A percentile compares a stretch with the other conserved stretches of the same genome.
These are phyloP conservation scores for Plasmodium gaboni DNA, from an alignment of 169 alveolate genomes.

Conservation along the genomic window DNA sequence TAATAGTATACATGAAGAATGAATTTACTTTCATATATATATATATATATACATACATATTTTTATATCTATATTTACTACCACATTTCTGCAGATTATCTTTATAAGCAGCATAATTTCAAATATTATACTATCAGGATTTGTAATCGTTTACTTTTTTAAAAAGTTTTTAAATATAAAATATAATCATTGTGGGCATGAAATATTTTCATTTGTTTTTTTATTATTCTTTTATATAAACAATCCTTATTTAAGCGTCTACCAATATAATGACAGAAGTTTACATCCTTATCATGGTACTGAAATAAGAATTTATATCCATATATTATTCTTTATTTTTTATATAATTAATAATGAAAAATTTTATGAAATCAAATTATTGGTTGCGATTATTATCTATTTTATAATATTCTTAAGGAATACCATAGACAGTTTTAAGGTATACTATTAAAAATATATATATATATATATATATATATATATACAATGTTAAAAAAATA, in stretches of 20 bases:
- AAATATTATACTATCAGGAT: conserved; percentile 45
- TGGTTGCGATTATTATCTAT: conserved; percentile 38
- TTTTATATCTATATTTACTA: not conserved
- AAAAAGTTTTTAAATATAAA: conserved; percentile 39
- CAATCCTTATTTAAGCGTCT: conserved; percentile 53
- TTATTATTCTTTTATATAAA: conserved; percentile 48
- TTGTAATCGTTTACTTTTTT: conserved; percentile 47
- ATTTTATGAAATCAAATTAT: conserved; percentile 50
- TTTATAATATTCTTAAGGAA: conserved; percentile 37
- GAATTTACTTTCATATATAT: not conserved
- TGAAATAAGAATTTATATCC: conserved; percentile 42
- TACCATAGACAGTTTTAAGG: conserved; percentile 45
- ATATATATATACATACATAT: not conserved
- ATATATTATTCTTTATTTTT: conserved; percentile 32
- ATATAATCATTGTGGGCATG: conserved; percentile 68
- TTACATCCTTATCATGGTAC: conserved; percentile 74
- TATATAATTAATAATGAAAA: conserved; percentile 27
- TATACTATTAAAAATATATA: conserved; percentile 12
- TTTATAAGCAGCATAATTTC: conserved; percentile 26
- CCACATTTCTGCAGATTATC: conserved; percentile 14
- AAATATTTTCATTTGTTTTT: conserved; percentile 42
- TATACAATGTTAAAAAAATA: not conserved
- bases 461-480: not conserved
- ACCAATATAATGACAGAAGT: conserved; percentile 59
- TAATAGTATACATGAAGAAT: not conserved